Base-by-base conservation (phyloP, 257 asterid species). In the Eucommia ulmoides region DNA sequence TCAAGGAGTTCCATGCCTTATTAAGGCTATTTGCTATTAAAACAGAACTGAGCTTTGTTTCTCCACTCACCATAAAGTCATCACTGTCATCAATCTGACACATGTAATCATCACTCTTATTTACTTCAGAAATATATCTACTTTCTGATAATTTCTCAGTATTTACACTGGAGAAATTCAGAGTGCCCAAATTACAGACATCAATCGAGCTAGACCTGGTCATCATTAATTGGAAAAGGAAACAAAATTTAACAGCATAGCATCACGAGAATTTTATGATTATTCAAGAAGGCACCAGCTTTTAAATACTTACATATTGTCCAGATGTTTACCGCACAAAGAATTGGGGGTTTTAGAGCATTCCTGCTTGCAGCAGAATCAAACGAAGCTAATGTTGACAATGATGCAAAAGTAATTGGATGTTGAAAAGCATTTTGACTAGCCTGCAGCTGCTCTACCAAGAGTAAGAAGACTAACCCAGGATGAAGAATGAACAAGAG, bases 121-220 rank as follows among this genome's bases (percentile, higher is more conserved):
- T 47, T 45, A 24, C 25, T 24, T 46, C 26, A 60, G 59, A 53
- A 10, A 41, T 17, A 19, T 50, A 45, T 35, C 46, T 23, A 10
- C 54, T 54, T 56, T 53, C 69, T 22, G 56, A 59, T 23, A 52
- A 18, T 33, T 58, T 61, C 55, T 33, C 50, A 17, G 66, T n/a
- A 60, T 54, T 51, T 35, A 51, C 45, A 16, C 22, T 42, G 19
- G 72, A 59, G 57, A 64, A 67, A 23, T 56, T 65, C 55, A 72
- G 54, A n/a, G 63, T 59, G 20, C 68, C 74, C 71, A 67, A 53
- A 58, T 71, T 65, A 45, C 77, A 70, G 33, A 62, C 52, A 17
- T 70, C 77, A 35, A 45, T 61, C 14, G 73, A 71, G 58, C 59
- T 64, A 24, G 60, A 53, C 24, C 71, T 62, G 56, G 45, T 60